These are phyloP conservation scores for Achaetomium macrosporum DNA, from an alignment of 2,329 filamentous ascomycete genomes.

Conservation along the genomic window DNA sequence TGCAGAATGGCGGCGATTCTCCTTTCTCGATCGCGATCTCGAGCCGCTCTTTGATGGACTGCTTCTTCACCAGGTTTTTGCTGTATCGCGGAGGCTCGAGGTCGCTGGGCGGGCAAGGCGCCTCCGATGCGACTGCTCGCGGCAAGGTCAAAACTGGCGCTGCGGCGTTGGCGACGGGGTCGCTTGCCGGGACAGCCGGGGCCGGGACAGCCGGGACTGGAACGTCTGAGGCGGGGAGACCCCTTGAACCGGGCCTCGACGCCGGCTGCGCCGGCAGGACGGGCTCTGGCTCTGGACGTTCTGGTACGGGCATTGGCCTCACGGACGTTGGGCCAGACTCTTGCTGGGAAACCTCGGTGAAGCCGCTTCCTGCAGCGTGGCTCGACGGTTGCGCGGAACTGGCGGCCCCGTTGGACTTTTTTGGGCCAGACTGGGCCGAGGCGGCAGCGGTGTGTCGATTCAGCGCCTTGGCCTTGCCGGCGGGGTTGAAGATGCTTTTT, in stretches of 20 bases:
- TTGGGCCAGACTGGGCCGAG: slow-evolving; percentile 8
- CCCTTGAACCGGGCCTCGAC: slow-evolving; percentile 14
- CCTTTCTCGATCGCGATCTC: slow-evolving; percentile 67
- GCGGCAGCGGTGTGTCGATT: slow-evolving; percentile 17
- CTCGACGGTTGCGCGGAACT: not conserved
- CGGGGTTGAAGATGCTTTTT: slow-evolving; percentile 39
- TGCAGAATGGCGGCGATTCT: slow-evolving; percentile 80
- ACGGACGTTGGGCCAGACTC: not conserved
- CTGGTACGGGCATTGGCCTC: slow-evolving; percentile 11
- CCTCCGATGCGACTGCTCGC: slow-evolving; percentile 22
- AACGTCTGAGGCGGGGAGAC: not conserved
- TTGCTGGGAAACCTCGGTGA: not conserved
- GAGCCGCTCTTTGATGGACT: slow-evolving; percentile 52
- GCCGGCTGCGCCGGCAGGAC: slow-evolving; percentile 8
- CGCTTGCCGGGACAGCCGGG: slow-evolving; percentile 42
- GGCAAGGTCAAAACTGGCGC: slow-evolving; percentile 28
- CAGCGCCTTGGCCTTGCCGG: slow-evolving; percentile 22
- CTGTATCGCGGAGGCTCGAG: slow-evolving; percentile 45
- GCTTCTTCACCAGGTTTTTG: slow-evolving; percentile 61
- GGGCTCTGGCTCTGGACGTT: slow-evolving; percentile 14
- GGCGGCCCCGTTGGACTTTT: slow-evolving; percentile 2
- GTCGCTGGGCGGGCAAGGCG: slow-evolving; percentile 40
- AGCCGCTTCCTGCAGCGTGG: slow-evolving; percentile 4
- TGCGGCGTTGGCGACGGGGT: slow-evolving; percentile 37
- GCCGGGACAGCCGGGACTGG: slow-evolving; percentile 30